These are phyloP conservation scores for Solanum medicagineum DNA, from an alignment of 257 asterid genomes.

Conservation along the genomic window DNA sequence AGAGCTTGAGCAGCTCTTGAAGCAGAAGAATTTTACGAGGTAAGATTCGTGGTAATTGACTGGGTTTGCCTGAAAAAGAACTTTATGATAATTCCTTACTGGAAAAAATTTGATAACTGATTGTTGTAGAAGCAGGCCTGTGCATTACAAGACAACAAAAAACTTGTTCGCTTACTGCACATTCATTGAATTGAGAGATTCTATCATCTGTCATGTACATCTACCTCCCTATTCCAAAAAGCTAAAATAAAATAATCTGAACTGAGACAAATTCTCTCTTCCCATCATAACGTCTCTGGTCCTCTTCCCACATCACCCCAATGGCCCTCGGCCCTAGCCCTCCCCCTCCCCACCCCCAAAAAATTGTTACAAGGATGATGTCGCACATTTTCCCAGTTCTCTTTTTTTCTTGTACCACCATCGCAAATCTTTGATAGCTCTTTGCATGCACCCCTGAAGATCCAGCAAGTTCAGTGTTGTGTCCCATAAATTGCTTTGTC, in stretches of 20 bases:
- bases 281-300: background rate
- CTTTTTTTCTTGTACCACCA: background rate
- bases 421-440: background rate
- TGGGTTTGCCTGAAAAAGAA: background rate
- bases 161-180: background rate
- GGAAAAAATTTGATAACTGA: background rate
- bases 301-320: background rate
- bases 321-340: too few relatives aligned
- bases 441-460: background rate
- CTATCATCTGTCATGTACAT: background rate
- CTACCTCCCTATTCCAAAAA: background rate
- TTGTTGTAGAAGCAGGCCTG: background rate
- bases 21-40: conserved; percentile 68
- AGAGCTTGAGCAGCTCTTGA: conserved; percentile 70
- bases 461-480: background rate
- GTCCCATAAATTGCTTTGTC: background rate
- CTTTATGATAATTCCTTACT: background rate
- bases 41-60: conserved; percentile 10
- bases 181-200: background rate
- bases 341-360: background rate
- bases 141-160: background rate
- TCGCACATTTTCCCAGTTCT: background rate
- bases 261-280: background rate
- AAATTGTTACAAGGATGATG: background rate
- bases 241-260: background rate